Evolutionary conservation across 2,329 filamentous ascomycete genomes (phyloP).

Genomic region (Ophiostoma tasmaniense): DNA sequence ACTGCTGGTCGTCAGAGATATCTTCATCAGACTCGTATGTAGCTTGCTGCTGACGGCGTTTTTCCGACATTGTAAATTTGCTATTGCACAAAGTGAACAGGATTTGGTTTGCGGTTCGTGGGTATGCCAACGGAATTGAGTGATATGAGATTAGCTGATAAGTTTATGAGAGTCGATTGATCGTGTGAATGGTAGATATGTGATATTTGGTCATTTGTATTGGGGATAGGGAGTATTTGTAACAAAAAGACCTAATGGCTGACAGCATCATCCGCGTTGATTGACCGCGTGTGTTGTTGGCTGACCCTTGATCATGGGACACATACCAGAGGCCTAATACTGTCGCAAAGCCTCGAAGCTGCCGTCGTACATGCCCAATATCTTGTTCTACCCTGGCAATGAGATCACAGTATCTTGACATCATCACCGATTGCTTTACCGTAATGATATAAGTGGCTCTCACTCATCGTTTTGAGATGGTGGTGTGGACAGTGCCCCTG

Average conservation of each 20-base stretch:
- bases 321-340: not conserved
- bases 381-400: not conserved
- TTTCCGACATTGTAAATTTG: not conserved
- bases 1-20: not conserved
- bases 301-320: not conserved
- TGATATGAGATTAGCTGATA: not conserved
- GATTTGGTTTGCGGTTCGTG: not conserved
- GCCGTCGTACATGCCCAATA: not conserved
- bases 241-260: not conserved
- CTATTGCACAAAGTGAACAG: not conserved
- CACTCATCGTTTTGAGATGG: not conserved
- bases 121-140: not conserved
- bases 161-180: not conserved
- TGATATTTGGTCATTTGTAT: not conserved
- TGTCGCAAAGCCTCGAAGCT: not conserved
- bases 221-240: not conserved
- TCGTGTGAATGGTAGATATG: not conserved
- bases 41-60: not conserved
- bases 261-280: not conserved
- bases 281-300: not conserved
- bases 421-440: not conserved
- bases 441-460: not conserved
- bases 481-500: not conserved
- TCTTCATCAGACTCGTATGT: not conserved
- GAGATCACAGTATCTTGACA: not conserved